phyloP scores from a whole-genome alignment of 495 filamentous ascomycete species.

The Penicillium flavigenum region DNA sequence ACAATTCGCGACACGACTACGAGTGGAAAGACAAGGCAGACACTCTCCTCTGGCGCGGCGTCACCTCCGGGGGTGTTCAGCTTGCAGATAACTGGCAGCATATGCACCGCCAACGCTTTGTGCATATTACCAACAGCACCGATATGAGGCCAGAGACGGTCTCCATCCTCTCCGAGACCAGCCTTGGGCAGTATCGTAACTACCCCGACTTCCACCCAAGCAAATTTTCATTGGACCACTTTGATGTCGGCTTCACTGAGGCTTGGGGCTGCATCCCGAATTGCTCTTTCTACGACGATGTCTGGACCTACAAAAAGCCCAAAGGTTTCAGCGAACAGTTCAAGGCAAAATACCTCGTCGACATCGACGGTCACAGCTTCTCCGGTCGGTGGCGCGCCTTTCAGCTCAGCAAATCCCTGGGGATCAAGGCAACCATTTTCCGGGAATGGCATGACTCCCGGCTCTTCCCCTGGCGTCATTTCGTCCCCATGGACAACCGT shows the following conservation, averaged over 20 bases:
- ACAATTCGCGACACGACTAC: conserved; percentile 36
- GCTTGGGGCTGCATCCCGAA: conserved; percentile 41
- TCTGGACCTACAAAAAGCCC: conserved; percentile 28
- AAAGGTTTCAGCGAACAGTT: conserved; percentile 53
- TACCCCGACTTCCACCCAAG: conserved; percentile 31
- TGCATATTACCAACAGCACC: conserved; percentile 58
- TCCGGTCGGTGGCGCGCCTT: conserved; percentile 70
- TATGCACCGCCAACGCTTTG: conserved; percentile 51
- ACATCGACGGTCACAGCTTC: conserved; percentile 74
- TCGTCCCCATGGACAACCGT: conserved; percentile 81
- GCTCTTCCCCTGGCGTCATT: conserved; percentile 70
- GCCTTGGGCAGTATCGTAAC: conserved; percentile 10
- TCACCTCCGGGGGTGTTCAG: conserved; percentile 47
- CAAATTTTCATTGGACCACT: conserved; percentile 36
- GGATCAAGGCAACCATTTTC: conserved; percentile 72
- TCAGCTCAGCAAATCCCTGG: conserved; percentile 59
- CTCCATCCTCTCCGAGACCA: conserved; percentile 28
- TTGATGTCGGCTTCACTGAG: conserved; percentile 46
- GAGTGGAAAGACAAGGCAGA: conserved; percentile 43
- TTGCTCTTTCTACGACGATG: conserved; percentile 42
- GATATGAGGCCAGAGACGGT: conserved; percentile 40
- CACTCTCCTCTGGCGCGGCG: conserved; percentile 51
- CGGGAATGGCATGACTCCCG: conserved; percentile 74
- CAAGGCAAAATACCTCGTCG: conserved; percentile 58
- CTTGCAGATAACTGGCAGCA: conserved; percentile 33